Evolutionary conservation across 179 eudicot species (phyloP), one percentile per base, ranked within the genome.

Genomic region (Carnegiea gigantea): DNA sequence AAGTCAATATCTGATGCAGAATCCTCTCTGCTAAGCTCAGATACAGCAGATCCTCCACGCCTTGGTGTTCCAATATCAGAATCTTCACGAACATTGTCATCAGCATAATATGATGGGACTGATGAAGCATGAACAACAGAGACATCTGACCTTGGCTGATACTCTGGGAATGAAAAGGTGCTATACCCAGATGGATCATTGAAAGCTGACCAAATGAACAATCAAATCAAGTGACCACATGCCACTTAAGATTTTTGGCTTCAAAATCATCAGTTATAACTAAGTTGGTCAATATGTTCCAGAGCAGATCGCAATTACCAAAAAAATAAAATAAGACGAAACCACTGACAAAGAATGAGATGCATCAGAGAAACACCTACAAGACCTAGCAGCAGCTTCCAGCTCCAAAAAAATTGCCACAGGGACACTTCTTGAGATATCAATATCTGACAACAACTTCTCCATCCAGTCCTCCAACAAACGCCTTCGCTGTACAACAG

Each of bases 381-480:
- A 88, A 87, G 95, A 88, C 86, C 95, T 90, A 77, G 90, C 98
- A 81, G 99, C 97, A 79, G 95, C 99, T 95, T 95, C 99, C 82
- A 95, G 86, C 86, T 95, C 99, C 48, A 95, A 87, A 83, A 94
- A 95, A 18, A 91, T 90, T 77, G 99, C 99, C 82, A 92, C 93
- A 64, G 87, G 92, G 77, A 88, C 90, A 87, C 93, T 92, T 83
- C 99, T 90, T 79, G 99, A 94, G 70, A 92, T 75, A 78, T 89
- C 92, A 81, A 94, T 92, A 83, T 91, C 97, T n/a, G 94, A 90
- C 79, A 95, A 85, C 74, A 95, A 80, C 79, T 87, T 91, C 83
- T 90, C 87, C 91, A 94, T 86, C 99, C 99, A 95, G 77, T 82
- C 90, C 85, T 95, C 99, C 84, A 95, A 89, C 75, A 90, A 83